Evolutionary conservation across 345 rosid species (phyloP).

Genomic region (Draba incana): DNA sequence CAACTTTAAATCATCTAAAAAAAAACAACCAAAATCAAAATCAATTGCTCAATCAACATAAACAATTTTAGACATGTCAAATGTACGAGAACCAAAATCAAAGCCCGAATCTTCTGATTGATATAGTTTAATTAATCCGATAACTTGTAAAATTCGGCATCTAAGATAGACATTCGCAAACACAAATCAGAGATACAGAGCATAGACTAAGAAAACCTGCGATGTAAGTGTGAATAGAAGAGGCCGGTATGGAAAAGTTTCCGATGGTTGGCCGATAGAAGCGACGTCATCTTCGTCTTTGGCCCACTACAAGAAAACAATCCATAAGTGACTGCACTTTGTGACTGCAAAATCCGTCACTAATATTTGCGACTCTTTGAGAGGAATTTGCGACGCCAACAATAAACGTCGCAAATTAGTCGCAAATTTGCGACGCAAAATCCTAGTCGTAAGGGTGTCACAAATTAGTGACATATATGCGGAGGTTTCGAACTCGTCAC

Average conservation of each 20-base stretch:
- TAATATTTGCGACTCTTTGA: too few species aligned
- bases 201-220: neutral
- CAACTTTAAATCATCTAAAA: neutral
- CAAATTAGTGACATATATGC: too few species aligned
- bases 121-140: neutral
- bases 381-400: too few species aligned
- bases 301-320: too few species aligned
- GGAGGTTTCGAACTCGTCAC: too few species aligned
- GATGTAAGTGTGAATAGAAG: neutral
- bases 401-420: too few species aligned
- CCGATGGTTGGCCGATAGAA: neutral
- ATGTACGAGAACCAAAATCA: neutral
- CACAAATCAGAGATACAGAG: neutral
- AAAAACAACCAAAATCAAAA: neutral
- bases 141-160: neutral
- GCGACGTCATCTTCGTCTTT: constrained; percentile 8
- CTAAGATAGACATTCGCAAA: too few species aligned
- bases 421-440: too few species aligned
- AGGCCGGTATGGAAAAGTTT: neutral
- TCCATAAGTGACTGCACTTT: too few species aligned
- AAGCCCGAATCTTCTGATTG: neutral
- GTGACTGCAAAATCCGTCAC: too few species aligned
- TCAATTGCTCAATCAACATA: neutral
- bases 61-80: too few species aligned
- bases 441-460: too few species aligned